Evolutionary conservation across 805 yeast genomes (phyloP).

Genomic region (Ogataea allantospora): DNA sequence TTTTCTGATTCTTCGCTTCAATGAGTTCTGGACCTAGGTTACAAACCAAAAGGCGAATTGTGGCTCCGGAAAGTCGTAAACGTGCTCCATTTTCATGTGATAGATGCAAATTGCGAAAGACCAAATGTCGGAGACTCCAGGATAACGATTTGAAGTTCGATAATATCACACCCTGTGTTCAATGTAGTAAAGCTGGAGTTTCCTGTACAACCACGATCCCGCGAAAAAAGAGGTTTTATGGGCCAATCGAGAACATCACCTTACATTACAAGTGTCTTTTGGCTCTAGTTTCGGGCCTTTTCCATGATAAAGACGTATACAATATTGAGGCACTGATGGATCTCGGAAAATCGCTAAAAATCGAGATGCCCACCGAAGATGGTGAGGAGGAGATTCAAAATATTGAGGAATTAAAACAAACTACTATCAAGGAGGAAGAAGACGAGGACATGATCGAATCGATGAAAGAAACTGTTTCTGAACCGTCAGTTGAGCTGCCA

Average conservation of each 20-base stretch:
- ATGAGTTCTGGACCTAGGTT: slow-evolving; percentile 7
- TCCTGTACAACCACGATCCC: slow-evolving; percentile 43
- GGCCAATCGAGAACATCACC: slow-evolving; percentile 42
- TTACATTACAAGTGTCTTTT: slow-evolving; percentile 43
- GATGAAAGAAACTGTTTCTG: neutral
- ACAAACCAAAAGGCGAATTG: slow-evolving; percentile 35
- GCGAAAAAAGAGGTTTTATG: slow-evolving; percentile 41
- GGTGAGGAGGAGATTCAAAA: slow-evolving; percentile 16
- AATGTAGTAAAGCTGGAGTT: slow-evolving; percentile 37
- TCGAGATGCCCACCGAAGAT: slow-evolving; percentile 36
- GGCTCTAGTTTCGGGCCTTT: slow-evolving; percentile 39
- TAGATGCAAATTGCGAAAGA: slow-evolving; percentile 43
- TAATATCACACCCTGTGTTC: slow-evolving; percentile 39
- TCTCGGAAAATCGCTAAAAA: slow-evolving; percentile 34
- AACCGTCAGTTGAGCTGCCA: slow-evolving; percentile 5
- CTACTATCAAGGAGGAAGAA: neutral
- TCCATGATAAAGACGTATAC: slow-evolving; percentile 44
- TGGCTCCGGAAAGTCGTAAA: slow-evolving; percentile 38
- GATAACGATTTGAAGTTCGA: slow-evolving; percentile 35
- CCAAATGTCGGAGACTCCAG: slow-evolving; percentile 40
- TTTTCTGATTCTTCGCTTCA: neutral
- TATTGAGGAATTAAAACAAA: slow-evolving; percentile 5
- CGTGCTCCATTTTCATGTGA: slow-evolving; percentile 47
- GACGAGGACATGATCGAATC: neutral
- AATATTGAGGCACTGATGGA: slow-evolving; percentile 42